A percentile compares a stretch with the other conserved stretches of the same genome.
phyloP scores from a whole-genome alignment of 108 stramenopile genomes.

The Cyclotella kingstonii region DNA sequence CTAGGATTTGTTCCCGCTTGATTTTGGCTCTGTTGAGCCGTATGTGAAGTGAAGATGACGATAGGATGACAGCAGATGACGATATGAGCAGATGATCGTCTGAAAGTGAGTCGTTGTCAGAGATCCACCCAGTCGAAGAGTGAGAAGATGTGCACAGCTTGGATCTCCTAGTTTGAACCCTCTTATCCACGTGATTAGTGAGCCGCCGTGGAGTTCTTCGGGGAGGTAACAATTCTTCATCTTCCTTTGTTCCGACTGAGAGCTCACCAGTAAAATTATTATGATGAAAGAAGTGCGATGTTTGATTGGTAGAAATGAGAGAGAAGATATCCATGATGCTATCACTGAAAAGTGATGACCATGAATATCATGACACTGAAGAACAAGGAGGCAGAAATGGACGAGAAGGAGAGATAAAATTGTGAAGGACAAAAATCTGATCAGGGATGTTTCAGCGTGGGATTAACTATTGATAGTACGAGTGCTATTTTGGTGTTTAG shows the following conservation, averaged over 20 bases:
- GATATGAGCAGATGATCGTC: neutral
- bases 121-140: conserved; percentile 4
- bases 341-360: conserved; percentile 6
- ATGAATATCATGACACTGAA: no score
- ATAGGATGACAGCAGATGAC: neutral
- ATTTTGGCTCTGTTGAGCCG: conserved; percentile 21
- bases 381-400: no score
- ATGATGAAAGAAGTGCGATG: neutral
- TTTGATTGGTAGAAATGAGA: neutral
- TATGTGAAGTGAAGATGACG: conserved; percentile 19
- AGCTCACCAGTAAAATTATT: neutral
- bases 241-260: neutral
- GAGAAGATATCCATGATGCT: conserved; percentile 32
- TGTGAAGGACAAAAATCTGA: no score
- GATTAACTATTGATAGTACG: no score
- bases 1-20: conserved; percentile 16
- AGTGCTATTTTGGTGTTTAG: no score
- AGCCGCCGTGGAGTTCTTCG: conserved; percentile 27
- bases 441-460: no score
- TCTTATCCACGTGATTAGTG: conserved; percentile 10
- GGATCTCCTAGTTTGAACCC: conserved; percentile 10
- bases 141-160: conserved; percentile 7
- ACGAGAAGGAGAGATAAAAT: no score
- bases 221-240: no score
- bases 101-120: neutral